phyloP scores from a whole-genome alignment of 108 stramenopile genomes.

The Conticribra guillardii region DNA sequence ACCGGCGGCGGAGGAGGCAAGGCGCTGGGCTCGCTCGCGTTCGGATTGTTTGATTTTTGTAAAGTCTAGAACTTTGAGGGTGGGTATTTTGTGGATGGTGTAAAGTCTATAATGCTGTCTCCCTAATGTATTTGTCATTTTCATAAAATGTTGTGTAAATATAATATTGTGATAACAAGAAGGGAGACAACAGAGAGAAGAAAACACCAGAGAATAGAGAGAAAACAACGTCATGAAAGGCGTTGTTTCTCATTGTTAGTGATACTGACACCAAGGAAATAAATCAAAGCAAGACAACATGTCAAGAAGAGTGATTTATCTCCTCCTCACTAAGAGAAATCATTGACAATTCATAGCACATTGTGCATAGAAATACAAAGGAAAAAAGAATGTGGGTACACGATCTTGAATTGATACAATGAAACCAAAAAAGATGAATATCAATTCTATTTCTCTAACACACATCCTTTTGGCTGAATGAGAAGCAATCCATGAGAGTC shows the following conservation, averaged over 20 bases:
- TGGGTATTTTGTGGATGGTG: constrained; percentile 69
- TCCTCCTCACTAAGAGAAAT: constrained; percentile 33
- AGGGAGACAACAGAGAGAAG: not conserved
- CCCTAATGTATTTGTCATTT: constrained; percentile 38
- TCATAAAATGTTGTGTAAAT: too few species aligned
- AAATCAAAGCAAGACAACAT: too few species aligned
- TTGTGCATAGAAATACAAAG: constrained; percentile 2
- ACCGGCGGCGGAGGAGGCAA: constrained; percentile 81
- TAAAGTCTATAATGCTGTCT: constrained; percentile 85
- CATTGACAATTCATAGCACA: constrained; percentile 35
- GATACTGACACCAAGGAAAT: constrained; percentile 9
- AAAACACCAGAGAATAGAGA: not conserved
- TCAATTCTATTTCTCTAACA: constrained; percentile 6
- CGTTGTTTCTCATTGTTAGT: constrained; percentile 43
- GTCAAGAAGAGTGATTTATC: too few species aligned
- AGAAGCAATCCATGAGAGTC: too few species aligned
- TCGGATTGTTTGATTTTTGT: constrained; percentile 70
- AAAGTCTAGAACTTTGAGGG: constrained; percentile 79
- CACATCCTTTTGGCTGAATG: too few species aligned
- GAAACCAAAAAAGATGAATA: constrained; percentile 1
- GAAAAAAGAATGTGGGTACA: constrained; percentile 25
- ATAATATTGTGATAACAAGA: too few species aligned
- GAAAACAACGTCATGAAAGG: constrained; percentile 21
- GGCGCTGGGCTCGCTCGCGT: constrained; percentile 74
- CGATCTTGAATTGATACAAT: constrained; percentile 16